Conservation (phyloP, 441 rosid genomes). For the Biscutella auriculata region DNA sequence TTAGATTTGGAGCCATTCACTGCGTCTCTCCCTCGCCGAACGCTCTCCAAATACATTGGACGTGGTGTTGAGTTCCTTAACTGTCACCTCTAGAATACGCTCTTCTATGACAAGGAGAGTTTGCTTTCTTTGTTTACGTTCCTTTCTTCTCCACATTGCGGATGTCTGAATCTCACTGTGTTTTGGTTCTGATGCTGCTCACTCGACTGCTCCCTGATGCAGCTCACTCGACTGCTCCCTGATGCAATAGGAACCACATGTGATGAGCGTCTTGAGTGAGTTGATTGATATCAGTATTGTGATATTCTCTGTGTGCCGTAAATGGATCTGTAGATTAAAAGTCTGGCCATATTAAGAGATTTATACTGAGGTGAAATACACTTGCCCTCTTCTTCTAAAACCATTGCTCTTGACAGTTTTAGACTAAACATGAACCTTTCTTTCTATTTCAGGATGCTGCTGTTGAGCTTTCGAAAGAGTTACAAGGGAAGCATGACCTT, state of each 20-base stretch:
- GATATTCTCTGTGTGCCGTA: conserved; percentile 89
- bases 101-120: conserved; percentile 92
- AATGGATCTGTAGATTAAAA: conserved; percentile 93
- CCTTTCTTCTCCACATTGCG: conserved; percentile 48
- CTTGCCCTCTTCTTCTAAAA: not conserved
- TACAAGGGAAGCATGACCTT: conserved; percentile 92
- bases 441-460: conserved; percentile 67
- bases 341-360: conserved; percentile 98
- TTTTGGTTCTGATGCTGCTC: too few species aligned
- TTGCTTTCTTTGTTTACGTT: conserved; percentile 76
- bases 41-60: conserved; percentile 80
- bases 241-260: conserved; percentile 96
- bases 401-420: not conserved
- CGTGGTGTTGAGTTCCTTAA: conserved; percentile 95
- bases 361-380: conserved; percentile 65
- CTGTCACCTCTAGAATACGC: conserved; percentile 83
- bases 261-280: conserved; percentile 88
- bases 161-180: not conserved
- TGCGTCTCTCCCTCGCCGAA: conserved; percentile 76
- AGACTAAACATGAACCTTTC: not conserved
- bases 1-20: conserved; percentile 86
- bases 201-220: too few species aligned
- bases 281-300: conserved; percentile 58
- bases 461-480: conserved; percentile 63
- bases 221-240: conserved; percentile 88